Conservation (phyloP, 2,329 filamentous ascomycete species). For the Periconia macrospinosa region DNA sequence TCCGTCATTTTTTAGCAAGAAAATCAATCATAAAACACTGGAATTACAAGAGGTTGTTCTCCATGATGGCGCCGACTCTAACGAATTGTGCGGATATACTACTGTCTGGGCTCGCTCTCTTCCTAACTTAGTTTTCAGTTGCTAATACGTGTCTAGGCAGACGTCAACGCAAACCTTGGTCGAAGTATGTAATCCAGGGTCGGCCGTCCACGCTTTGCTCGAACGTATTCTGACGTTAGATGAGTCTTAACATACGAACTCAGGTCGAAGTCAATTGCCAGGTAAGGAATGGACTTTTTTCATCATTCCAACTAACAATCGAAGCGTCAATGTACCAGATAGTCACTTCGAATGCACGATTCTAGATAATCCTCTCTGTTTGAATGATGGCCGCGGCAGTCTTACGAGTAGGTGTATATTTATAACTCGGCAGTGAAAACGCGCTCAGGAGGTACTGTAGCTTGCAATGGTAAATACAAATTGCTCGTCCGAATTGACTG, state of each 20-base stretch:
- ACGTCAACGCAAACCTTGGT: neutral
- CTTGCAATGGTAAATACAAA: neutral
- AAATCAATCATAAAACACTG: too few species aligned
- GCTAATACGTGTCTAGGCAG: too few species aligned
- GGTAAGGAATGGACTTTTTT: neutral
- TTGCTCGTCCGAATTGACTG: too few species aligned
- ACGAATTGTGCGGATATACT: too few species aligned
- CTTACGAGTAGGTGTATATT: neutral
- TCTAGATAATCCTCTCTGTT: neutral
- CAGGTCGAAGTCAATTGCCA: neutral
- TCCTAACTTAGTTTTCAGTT: too few species aligned
- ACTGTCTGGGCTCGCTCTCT: too few species aligned
- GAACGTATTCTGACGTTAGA: neutral
- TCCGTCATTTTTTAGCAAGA: too few species aligned
- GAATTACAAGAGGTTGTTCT: too few species aligned
- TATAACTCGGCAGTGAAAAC: neutral
- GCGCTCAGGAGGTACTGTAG: neutral
- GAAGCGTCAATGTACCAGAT: neutral
- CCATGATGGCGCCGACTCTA: too few species aligned
- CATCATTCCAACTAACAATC: neutral
- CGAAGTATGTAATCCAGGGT: neutral
- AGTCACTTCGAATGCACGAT: neutral
- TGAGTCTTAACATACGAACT: neutral
- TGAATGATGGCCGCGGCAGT: neutral
- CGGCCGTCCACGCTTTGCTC: neutral